Conservation (phyloP, 306 rosid species). For the Oxytropis ochrocephala region DNA sequence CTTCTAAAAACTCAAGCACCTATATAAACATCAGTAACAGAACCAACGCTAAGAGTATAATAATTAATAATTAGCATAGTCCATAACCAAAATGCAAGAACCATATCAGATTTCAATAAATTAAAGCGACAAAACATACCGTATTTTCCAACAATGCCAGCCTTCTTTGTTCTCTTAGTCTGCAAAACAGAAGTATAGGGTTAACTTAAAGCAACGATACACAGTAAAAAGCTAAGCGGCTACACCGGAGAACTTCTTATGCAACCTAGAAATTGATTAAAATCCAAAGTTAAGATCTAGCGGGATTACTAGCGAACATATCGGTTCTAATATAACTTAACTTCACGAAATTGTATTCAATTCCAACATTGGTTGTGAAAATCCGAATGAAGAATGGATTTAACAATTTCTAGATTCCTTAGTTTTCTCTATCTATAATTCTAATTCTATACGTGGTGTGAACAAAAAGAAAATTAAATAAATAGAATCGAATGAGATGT, state of each 20-base stretch:
- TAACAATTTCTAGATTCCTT: background rate
- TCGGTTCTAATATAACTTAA: background rate
- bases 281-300: no score
- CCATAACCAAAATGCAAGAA: background rate
- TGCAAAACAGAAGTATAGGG: constrained; percentile 7
- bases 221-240: background rate
- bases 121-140: constrained; percentile 29
- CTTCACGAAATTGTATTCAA: background rate
- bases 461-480: background rate
- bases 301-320: background rate
- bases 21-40: background rate
- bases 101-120: background rate
- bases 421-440: background rate
- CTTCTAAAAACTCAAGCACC: background rate
- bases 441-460: background rate
- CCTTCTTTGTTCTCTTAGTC: constrained; percentile 98
- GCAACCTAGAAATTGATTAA: background rate
- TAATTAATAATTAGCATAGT: background rate
- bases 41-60: background rate
- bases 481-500: background rate
- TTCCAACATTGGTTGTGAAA: background rate
- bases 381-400: background rate
- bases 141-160: constrained; percentile 83
- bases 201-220: background rate
- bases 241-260: background rate